A percentile compares a stretch with the other conserved stretches of the same genome.
phyloP scores from a whole-genome alignment of 148 eudicot genomes.

The Spergularia marina region DNA sequence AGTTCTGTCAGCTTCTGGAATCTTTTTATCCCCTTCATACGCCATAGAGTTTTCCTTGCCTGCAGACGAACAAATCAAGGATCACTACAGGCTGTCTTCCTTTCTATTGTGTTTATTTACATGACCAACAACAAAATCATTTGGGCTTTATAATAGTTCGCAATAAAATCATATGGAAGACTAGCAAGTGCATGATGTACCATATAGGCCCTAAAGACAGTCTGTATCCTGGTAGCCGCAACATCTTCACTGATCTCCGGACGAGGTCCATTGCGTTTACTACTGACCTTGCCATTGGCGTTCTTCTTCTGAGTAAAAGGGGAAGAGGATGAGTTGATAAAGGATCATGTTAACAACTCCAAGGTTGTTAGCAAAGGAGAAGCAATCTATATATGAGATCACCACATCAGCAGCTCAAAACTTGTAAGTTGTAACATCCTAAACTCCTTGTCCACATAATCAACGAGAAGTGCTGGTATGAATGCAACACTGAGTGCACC shows the following conservation, averaged over 20 bases:
- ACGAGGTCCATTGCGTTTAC: constrained; percentile 25
- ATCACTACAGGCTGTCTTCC: not conserved
- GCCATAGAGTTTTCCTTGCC: constrained; percentile 66
- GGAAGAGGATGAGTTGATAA: not conserved
- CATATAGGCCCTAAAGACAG: constrained; percentile 65
- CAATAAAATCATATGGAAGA: not conserved
- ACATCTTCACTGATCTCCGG: constrained; percentile 40
- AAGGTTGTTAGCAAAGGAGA: too few relatives aligned
- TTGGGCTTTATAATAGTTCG: not conserved
- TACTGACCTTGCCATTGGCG: constrained; percentile 31
- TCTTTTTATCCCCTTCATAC: constrained; percentile 55
- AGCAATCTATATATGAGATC: too few relatives aligned
- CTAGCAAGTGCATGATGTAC: constrained; percentile 29
- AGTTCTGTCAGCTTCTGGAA: constrained; percentile 53
- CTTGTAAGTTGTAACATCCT: too few relatives aligned
- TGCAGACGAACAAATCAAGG: constrained; percentile 23
- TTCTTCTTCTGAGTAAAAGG: constrained; percentile 15
- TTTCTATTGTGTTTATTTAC: not conserved
- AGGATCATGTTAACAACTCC: not conserved
- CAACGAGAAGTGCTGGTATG: too few relatives aligned
- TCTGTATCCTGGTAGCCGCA: constrained; percentile 80
- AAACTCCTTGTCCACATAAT: too few relatives aligned
- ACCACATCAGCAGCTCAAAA: too few relatives aligned
- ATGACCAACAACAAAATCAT: not conserved
- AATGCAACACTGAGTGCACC: too few relatives aligned